Conservation (phyloP, 352 stramenopile species). For the Thalassiosira ordinaria region DNA sequence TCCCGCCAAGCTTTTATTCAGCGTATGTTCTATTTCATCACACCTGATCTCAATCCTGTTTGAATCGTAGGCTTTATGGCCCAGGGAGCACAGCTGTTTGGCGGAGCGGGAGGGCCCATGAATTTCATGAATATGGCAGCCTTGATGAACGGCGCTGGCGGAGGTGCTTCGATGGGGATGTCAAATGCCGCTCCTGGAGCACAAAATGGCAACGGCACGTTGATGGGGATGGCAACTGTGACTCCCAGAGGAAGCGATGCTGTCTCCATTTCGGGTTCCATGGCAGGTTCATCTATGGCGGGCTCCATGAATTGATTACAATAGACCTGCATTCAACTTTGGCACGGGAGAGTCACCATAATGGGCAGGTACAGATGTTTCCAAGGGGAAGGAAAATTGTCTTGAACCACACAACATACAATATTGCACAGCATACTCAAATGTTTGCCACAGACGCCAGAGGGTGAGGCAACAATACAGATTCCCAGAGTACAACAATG, state of each 20-base stretch:
- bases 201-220: neutral
- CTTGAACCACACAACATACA: no score
- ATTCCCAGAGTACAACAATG: no score
- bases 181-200: neutral
- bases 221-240: neutral
- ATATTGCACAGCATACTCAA: no score
- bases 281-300: constrained; percentile 14
- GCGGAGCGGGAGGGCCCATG: neutral
- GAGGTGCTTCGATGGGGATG: constrained; percentile 7
- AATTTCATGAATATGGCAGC: constrained; percentile 35
- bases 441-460: no score
- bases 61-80: constrained; percentile 10
- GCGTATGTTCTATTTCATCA: neutral
- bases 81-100: constrained; percentile 20
- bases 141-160: constrained; percentile 14
- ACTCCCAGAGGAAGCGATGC: constrained; percentile 11
- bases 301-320: constrained; percentile 3
- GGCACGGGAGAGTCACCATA: no score
- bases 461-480: no score
- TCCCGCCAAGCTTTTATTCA: neutral
- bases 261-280: neutral
- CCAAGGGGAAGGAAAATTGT: no score
- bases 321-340: no score
- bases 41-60: neutral
- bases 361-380: no score